Percentiles rank a stretch among this genome's conserved stretches.
Evolutionary conservation across 2,329 filamentous ascomycete genomes (phyloP).

Genomic region (Dothistroma septosporum): DNA sequence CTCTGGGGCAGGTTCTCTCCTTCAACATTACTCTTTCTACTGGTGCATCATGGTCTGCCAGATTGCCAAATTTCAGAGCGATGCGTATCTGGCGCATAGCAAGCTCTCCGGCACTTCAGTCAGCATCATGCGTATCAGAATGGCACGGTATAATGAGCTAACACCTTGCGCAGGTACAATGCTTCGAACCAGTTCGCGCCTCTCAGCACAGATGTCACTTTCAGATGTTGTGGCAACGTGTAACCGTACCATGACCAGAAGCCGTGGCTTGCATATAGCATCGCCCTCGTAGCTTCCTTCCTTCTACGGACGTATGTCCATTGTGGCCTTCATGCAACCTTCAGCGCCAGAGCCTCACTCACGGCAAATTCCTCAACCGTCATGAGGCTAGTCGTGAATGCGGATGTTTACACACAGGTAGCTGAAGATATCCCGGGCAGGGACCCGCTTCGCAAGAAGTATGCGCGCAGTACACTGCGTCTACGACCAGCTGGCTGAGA

Average conservation of each 20-base stretch:
- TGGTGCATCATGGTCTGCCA: not conserved
- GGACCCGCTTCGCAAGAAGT: slow-evolving; percentile 8
- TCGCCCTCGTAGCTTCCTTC: slow-evolving; percentile 11
- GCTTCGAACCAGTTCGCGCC: slow-evolving; percentile 9
- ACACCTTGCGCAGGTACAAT: slow-evolving; percentile 6
- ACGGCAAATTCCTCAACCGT: slow-evolving; percentile 23
- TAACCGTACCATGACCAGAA: slow-evolving; percentile 17
- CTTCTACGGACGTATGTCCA: slow-evolving; percentile 15
- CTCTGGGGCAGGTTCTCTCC: slow-evolving; percentile 13
- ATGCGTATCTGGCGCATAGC: not conserved
- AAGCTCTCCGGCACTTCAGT: slow-evolving; percentile 11
- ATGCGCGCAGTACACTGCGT: not conserved
- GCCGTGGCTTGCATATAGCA: slow-evolving; percentile 19
- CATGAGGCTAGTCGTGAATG: slow-evolving; percentile 11
- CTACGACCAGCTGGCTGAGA: not conserved
- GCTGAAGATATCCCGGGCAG: slow-evolving; percentile 11
- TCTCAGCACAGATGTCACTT: slow-evolving; percentile 1
- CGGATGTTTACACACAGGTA: slow-evolving; percentile 7
- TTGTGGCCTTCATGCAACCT: slow-evolving; percentile 12
- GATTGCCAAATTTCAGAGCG: too few species aligned
- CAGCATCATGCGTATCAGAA: not conserved
- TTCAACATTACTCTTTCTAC: slow-evolving; percentile 19
- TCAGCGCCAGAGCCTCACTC: slow-evolving; percentile 15
- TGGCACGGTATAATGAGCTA: not conserved
- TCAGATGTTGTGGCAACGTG: slow-evolving; percentile 14